These are phyloP conservation scores for Verticillium albo-atrum DNA, from an alignment of 2,329 filamentous ascomycete species.

Conservation along the genomic window DNA sequence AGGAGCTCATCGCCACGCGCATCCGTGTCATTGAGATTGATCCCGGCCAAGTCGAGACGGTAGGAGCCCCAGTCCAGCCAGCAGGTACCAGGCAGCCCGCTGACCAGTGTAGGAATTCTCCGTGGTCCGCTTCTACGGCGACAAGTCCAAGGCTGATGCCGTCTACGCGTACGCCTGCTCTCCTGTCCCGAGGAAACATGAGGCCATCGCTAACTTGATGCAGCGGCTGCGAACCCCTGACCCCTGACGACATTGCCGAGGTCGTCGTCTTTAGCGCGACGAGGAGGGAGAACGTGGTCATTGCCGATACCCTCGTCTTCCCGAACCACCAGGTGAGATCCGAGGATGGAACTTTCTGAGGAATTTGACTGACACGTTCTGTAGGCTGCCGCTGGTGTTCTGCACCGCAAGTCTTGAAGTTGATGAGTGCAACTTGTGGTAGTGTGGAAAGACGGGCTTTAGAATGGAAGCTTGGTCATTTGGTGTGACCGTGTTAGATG, in stretches of 20 bases:
- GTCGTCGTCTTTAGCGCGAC: conserved; percentile 81
- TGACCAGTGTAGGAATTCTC: conserved; percentile 66
- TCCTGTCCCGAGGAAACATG: conserved; percentile 20
- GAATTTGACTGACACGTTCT: no score
- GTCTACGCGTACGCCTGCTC: conserved; percentile 71
- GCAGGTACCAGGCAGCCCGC: background rate
- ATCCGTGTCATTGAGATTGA: conserved; percentile 86
- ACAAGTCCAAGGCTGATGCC: conserved; percentile 83
- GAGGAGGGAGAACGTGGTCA: conserved; percentile 81
- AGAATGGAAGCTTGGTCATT: background rate
- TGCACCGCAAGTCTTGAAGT: conserved; percentile 19
- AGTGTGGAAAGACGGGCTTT: background rate
- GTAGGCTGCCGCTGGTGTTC: conserved; percentile 23
- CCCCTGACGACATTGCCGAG: conserved; percentile 87
- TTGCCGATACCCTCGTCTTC: conserved; percentile 83
- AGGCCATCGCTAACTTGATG: conserved; percentile 4
- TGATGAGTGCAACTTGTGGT: background rate
- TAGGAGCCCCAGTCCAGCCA: conserved; percentile 27
- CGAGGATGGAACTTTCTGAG: background rate
- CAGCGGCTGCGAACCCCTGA: conserved; percentile 75
- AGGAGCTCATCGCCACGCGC: conserved; percentile 74
- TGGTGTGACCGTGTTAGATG: background rate
- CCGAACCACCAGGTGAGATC: conserved; percentile 81
- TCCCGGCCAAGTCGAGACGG: conserved; percentile 88
- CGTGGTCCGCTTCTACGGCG: conserved; percentile 80